A percentile compares a stretch with the other conserved stretches of the same genome.
phyloP scores from a whole-genome alignment of 805 yeast genomes.

The Tanozyma kutaoensis region DNA sequence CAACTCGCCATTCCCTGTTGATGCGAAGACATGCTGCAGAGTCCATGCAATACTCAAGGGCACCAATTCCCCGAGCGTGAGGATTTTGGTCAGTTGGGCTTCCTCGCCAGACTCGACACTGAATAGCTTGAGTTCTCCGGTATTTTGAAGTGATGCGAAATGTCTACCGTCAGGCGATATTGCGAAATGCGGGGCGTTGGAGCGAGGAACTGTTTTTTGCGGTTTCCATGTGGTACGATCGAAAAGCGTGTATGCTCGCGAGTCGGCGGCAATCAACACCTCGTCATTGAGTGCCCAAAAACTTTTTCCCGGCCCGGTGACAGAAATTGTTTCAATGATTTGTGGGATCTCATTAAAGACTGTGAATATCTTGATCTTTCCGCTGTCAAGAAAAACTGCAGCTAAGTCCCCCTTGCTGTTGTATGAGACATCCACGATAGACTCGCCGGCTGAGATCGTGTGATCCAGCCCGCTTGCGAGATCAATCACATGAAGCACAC shows the following conservation, averaged over 20 bases:
- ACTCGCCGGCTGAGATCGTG: conserved; percentile 34
- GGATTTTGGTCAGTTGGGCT: background rate
- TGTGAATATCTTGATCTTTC: conserved; percentile 42
- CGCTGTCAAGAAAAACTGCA: conserved; percentile 46
- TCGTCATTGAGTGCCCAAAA: conserved; percentile 63
- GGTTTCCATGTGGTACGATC: background rate
- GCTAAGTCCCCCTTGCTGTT: conserved; percentile 42
- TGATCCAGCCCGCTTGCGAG: conserved; percentile 13
- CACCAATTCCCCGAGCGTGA: too few species aligned
- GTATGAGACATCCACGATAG: conserved; percentile 41
- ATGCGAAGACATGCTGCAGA: too few species aligned
- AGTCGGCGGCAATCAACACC: conserved; percentile 53
- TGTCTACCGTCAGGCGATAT: conserved; percentile 52
- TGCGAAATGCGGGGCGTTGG: conserved; percentile 12
- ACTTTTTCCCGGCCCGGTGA: conserved; percentile 24
- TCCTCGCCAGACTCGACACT: conserved; percentile 17
- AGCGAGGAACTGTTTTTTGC: background rate
- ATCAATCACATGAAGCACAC: conserved; percentile 38
- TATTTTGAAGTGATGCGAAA: conserved; percentile 46
- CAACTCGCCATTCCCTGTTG: too few species aligned
- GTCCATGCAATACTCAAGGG: too few species aligned
- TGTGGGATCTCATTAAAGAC: conserved; percentile 43
- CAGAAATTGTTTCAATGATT: conserved; percentile 29
- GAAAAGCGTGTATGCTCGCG: conserved; percentile 4
- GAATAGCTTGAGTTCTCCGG: conserved; percentile 43